Evolutionary conservation across 176 grass and related monocot species (phyloP).

Genomic region (Paspalum notatum): DNA sequence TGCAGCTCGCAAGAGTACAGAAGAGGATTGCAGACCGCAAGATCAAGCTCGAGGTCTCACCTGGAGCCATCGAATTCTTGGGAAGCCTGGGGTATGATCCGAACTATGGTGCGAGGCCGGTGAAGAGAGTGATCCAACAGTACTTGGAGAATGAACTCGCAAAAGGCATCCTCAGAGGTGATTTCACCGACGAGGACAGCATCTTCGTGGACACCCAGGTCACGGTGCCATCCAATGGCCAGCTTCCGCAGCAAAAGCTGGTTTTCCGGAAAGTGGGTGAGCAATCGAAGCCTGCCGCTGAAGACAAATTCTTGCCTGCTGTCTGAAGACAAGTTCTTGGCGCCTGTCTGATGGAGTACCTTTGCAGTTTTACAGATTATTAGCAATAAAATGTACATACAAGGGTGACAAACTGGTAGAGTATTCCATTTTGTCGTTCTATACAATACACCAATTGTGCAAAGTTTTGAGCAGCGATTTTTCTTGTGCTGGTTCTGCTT

Average conservation of each 20-base stretch:
- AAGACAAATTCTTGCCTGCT: conserved; percentile 59
- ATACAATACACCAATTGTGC: too few relatives aligned
- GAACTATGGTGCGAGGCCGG: conserved; percentile 91
- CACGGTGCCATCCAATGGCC: conserved; percentile 68
- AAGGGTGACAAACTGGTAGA: conserved; percentile 16
- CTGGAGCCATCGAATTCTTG: conserved; percentile 69
- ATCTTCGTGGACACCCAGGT: conserved; percentile 81
- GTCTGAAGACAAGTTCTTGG: conserved; percentile 63
- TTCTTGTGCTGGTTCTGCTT: neutral
- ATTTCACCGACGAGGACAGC: conserved; percentile 87
- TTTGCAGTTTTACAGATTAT: neutral
- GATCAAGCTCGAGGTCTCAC: conserved; percentile 72
- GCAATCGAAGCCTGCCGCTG: conserved; percentile 29
- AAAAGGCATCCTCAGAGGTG: conserved; percentile 81
- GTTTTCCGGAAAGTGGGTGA: conserved; percentile 58
- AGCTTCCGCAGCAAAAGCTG: conserved; percentile 81
- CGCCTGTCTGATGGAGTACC: conserved; percentile 28
- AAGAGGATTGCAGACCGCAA: conserved; percentile 90
- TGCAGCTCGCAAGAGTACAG: conserved; percentile 82
- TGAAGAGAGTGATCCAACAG: conserved; percentile 94
- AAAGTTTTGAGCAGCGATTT: neutral
- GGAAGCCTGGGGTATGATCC: conserved; percentile 93
- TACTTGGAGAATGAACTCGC: conserved; percentile 92
- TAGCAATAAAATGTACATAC: conserved; percentile 49
- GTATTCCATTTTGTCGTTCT: neutral